Evolutionary conservation across 768 basidiomycete genomes (phyloP).

Genomic region (Chalciporus sphaerocephalus): DNA sequence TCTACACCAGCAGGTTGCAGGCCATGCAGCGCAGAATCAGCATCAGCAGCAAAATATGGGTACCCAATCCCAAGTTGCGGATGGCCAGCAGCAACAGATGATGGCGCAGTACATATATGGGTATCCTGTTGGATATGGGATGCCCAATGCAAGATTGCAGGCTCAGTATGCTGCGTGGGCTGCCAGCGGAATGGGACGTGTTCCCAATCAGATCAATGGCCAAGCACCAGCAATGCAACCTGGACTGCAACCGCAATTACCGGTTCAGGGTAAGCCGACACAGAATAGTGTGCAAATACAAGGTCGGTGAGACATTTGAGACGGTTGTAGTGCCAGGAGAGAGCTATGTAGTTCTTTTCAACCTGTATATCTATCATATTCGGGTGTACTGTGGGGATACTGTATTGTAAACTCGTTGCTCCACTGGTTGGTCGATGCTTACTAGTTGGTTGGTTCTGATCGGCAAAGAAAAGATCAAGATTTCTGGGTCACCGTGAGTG

Average conservation of each 20-base stretch:
- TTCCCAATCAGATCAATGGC: constrained; percentile 19
- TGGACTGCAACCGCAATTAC: constrained; percentile 28
- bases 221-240: constrained; percentile 29
- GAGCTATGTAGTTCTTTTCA: constrained; percentile 1
- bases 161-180: constrained; percentile 26
- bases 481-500: neutral
- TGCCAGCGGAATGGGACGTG: constrained; percentile 14
- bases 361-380: constrained; percentile 4
- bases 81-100: constrained; percentile 26
- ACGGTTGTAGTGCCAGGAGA: neutral
- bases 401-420: constrained; percentile 13
- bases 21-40: constrained; percentile 25
- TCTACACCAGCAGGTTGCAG: constrained; percentile 23
- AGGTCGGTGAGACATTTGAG: constrained; percentile 28
- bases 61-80: constrained; percentile 21
- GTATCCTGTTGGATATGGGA: constrained; percentile 23
- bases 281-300: constrained; percentile 26
- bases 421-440: too few relatives aligned
- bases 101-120: constrained; percentile 31
- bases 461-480: constrained; percentile 14
- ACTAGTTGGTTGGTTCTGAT: constrained; percentile 9
- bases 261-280: constrained; percentile 31
- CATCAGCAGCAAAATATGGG: constrained; percentile 30
- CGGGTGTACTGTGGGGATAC: constrained; percentile 6
- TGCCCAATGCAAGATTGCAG: constrained; percentile 15